Conservation (phyloP, 2,329 filamentous ascomycete genomes). For the Fusarium sp. region DNA sequence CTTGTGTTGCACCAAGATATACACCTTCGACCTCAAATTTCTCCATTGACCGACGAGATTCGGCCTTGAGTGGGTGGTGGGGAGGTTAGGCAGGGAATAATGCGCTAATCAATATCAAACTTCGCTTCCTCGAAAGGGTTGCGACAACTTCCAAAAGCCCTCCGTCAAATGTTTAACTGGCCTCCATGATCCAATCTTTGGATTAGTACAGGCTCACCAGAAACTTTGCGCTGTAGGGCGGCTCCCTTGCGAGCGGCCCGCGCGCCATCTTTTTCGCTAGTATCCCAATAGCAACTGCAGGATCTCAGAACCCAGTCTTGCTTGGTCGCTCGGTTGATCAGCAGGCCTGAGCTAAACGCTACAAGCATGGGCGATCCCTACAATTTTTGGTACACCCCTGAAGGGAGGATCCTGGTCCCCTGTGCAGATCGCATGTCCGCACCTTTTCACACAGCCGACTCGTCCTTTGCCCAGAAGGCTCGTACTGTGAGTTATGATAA, state of each 20-base stretch:
- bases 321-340: constrained; percentile 25
- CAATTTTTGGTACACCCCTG: constrained; percentile 39
- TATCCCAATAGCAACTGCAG: constrained; percentile 34
- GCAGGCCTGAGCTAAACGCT: constrained; percentile 27
- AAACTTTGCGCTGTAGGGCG: constrained; percentile 35
- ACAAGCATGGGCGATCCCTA: constrained; percentile 42
- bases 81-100: constrained; percentile 21
- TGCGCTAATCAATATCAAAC: constrained; percentile 31
- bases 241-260: constrained; percentile 37
- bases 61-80: constrained; percentile 22
- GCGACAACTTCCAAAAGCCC: constrained; percentile 15
- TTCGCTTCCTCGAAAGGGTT: constrained; percentile 20
- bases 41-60: constrained; percentile 28
- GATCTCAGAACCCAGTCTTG: constrained; percentile 30
- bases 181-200: constrained; percentile 20
- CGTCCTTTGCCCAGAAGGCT: constrained; percentile 4
- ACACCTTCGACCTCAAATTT: background rate
- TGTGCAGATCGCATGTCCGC: constrained; percentile 45
- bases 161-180: constrained; percentile 8
- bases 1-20: constrained; percentile 1
- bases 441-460: constrained; percentile 21
- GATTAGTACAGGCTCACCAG: constrained; percentile 16
- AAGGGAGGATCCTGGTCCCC: constrained; percentile 38
- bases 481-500: constrained; percentile 12
- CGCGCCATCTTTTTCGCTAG: constrained; percentile 36